phyloP scores from a whole-genome alignment of 768 basidiomycete genomes.

The Suillus lakei region DNA sequence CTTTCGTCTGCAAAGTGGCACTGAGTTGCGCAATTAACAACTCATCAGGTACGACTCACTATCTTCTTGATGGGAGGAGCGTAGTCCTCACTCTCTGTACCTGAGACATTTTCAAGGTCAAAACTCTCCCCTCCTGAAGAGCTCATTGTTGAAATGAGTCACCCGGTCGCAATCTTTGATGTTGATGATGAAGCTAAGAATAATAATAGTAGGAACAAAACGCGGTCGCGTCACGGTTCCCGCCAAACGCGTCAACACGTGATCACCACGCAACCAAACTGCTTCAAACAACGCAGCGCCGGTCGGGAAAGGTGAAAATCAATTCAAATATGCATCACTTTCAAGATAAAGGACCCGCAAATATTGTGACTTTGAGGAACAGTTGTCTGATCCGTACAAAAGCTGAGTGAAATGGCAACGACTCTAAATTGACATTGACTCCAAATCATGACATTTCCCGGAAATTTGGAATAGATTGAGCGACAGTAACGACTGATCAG shows the following conservation, averaged over 20 bases:
- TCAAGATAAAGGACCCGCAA: background rate
- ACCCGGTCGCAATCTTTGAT: constrained; percentile 1
- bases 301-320: too few species aligned
- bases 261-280: background rate
- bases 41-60: constrained; percentile 17
- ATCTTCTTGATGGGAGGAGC: constrained; percentile 64
- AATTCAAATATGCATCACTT: too few species aligned
- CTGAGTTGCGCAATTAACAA: constrained; percentile 24
- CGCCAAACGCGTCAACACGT: background rate
- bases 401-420: background rate
- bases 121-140: constrained; percentile 77
- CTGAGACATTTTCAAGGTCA: constrained; percentile 60
- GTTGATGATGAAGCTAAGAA: constrained; percentile 7
- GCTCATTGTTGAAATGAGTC: constrained; percentile 53
- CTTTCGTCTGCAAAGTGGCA: constrained; percentile 28
- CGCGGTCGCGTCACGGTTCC: background rate
- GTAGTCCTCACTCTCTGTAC: constrained; percentile 70
- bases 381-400: background rate
- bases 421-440: background rate
- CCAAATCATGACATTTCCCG: background rate
- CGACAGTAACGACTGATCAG: background rate
- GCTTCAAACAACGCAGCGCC: too few species aligned
- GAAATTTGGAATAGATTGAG: background rate
- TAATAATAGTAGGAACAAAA: background rate
- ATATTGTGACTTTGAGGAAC: background rate